Evolutionary conservation across 495 filamentous ascomycete species (phyloP).

Genomic region (Neurospora terricola): DNA sequence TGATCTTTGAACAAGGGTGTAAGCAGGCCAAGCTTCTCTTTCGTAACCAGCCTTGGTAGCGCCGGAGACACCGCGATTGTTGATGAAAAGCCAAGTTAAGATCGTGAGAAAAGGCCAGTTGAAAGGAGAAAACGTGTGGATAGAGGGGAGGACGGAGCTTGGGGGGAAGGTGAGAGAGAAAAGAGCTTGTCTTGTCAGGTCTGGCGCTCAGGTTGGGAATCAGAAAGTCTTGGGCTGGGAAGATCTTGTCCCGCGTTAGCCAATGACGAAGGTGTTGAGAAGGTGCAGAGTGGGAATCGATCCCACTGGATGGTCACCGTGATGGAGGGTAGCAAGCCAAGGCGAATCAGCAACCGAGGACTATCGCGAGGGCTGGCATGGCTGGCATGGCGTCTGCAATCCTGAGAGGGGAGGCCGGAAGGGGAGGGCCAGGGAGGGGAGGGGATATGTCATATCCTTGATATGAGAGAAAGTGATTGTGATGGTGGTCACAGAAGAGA

Average conservation of each 20-base stretch:
- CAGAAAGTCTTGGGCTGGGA: neutral
- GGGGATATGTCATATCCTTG: neutral
- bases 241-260: neutral
- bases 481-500: neutral
- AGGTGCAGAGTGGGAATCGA: neutral
- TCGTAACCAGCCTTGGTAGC: neutral
- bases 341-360: neutral
- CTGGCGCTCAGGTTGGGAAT: neutral
- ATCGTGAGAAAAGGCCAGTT: neutral
- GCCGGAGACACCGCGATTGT: neutral
- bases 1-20: neutral
- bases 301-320: neutral
- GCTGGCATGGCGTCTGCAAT: neutral
- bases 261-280: neutral
- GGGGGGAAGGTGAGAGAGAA: neutral
- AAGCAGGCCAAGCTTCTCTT: neutral
- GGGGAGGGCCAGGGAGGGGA: neutral
- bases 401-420: neutral
- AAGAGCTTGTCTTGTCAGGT: neutral
- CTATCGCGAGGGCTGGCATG: neutral
- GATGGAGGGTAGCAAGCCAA: neutral
- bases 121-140: neutral
- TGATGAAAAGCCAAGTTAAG: neutral
- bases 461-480: neutral
- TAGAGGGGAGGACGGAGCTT: neutral